Percentiles rank a stretch among this genome's conserved stretches.
Evolutionary conservation across 176 grass and related monocot genomes (phyloP).

Genomic region (Lolium perenne): DNA sequence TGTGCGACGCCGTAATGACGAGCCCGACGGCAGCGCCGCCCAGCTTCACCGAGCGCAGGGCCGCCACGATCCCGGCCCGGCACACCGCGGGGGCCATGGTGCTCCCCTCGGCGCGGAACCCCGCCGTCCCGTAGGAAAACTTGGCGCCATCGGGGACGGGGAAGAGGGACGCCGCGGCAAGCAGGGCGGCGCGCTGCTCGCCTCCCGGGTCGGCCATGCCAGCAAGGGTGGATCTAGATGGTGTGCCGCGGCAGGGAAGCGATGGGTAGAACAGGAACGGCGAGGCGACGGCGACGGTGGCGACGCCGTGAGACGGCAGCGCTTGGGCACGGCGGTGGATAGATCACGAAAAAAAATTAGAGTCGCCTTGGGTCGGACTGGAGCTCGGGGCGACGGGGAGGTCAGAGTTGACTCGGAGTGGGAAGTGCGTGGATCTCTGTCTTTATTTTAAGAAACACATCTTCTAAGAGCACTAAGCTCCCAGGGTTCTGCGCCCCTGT

Average conservation of each 20-base stretch:
- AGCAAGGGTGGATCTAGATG: background rate
- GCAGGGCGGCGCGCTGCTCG: conserved; percentile 58
- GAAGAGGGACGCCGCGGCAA: conserved; percentile 58
- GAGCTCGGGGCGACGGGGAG: background rate
- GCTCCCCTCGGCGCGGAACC: conserved; percentile 71
- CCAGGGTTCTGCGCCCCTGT: too few relatives aligned
- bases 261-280: background rate
- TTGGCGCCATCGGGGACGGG: conserved; percentile 61
- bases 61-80: conserved; percentile 74
- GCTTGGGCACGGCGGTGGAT: background rate
- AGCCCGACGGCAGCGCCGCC: conserved; percentile 63
- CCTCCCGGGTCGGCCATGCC: conserved; percentile 28
- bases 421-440: background rate
- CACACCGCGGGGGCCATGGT: conserved; percentile 77
- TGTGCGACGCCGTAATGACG: conserved; percentile 92
- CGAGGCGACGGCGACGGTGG: background rate
- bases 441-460: too few relatives aligned
- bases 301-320: background rate
- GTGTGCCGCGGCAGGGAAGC: background rate
- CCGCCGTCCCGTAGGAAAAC: conserved; percentile 90
- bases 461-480: too few relatives aligned
- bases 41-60: conserved; percentile 72
- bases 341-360: background rate
- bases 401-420: background rate
- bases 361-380: background rate